Conservation (phyloP, 2,329 filamentous ascomycete genomes). For the Stagonosporopsis chrysanthemi region DNA sequence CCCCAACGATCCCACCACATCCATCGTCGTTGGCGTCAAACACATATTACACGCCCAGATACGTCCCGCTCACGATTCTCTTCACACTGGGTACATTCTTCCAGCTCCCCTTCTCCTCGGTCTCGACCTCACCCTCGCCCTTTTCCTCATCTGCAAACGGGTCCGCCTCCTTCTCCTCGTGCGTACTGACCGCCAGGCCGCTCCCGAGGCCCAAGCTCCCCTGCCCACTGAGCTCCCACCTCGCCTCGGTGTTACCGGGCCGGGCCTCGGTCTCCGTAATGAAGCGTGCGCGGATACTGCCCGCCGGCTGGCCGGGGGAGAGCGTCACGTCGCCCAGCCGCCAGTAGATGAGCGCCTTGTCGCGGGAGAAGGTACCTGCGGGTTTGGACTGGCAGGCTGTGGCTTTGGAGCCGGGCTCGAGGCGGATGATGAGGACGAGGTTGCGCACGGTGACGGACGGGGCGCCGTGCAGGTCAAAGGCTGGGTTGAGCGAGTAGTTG, state of each 20-base stretch:
- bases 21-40: background rate
- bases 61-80: constrained; percentile 49
- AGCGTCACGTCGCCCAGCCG: constrained; percentile 76
- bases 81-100: constrained; percentile 46
- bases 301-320: constrained; percentile 63
- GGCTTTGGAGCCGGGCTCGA: constrained; percentile 69
- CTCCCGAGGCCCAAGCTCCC: constrained; percentile 61
- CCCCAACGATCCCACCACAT: too few species aligned
- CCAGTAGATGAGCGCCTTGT: constrained; percentile 82
- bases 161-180: constrained; percentile 62
- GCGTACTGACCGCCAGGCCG: constrained; percentile 65
- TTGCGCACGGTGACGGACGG: constrained; percentile 71
- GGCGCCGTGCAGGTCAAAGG: constrained; percentile 56
- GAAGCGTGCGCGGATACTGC: constrained; percentile 85
- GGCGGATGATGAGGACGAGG: constrained; percentile 74
- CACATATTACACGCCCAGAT: constrained; percentile 41
- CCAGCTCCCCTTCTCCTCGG: constrained; percentile 30
- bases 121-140: constrained; percentile 30
- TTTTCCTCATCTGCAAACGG: constrained; percentile 73
- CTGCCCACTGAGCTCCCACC: constrained; percentile 73
- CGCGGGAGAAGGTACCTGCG: constrained; percentile 77
- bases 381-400: constrained; percentile 78
- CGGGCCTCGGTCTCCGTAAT: constrained; percentile 74
- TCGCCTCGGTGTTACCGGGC: constrained; percentile 79
- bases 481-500: constrained; percentile 82